These are phyloP conservation scores for Trichosporon inkin DNA, from an alignment of 1,284 basidiomycete species.

Conservation along the genomic window DNA sequence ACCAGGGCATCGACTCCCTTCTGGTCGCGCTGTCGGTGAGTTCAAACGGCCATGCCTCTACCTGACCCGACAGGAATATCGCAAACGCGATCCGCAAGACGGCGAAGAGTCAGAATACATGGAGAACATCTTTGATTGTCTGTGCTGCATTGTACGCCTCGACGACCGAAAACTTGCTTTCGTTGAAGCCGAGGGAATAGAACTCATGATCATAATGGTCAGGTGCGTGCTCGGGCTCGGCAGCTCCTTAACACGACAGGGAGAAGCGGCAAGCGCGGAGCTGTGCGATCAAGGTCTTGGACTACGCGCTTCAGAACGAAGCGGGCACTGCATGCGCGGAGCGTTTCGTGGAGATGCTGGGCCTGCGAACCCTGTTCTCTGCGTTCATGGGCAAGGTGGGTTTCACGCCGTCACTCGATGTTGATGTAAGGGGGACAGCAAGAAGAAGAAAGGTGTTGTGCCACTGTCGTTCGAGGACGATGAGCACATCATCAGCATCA, in stretches of 20 bases:
- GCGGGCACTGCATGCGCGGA: conserved; percentile 72
- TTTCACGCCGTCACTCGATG: neutral
- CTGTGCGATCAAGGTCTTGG: conserved; percentile 80
- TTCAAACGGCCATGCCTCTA: conserved; percentile 10
- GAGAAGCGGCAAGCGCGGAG: conserved; percentile 75
- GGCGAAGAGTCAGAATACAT: conserved; percentile 93
- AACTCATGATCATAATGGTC: conserved; percentile 95
- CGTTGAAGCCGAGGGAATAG: conserved; percentile 84
- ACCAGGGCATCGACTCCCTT: conserved; percentile 72
- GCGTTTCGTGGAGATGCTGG: conserved; percentile 79
- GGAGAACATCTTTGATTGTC: conserved; percentile 88
- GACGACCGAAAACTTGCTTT: conserved; percentile 74
- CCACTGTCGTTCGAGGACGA: conserved; percentile 70
- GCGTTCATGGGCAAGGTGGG: conserved; percentile 87
- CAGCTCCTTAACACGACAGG: conserved; percentile 51
- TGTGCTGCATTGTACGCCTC: conserved; percentile 77
- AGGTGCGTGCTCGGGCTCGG: conserved; percentile 57
- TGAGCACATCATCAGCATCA: conserved; percentile 79
- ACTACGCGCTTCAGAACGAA: conserved; percentile 81
- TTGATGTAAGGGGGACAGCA: conserved; percentile 29
- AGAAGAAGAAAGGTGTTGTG: conserved; percentile 61
- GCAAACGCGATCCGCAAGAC: conserved; percentile 72
- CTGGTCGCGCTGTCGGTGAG: conserved; percentile 77
- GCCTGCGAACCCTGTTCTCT: conserved; percentile 82
- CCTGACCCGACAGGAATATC: conserved; percentile 64